Conservation (phyloP, 345 rosid genomes). For the Ceriops tagal region DNA sequence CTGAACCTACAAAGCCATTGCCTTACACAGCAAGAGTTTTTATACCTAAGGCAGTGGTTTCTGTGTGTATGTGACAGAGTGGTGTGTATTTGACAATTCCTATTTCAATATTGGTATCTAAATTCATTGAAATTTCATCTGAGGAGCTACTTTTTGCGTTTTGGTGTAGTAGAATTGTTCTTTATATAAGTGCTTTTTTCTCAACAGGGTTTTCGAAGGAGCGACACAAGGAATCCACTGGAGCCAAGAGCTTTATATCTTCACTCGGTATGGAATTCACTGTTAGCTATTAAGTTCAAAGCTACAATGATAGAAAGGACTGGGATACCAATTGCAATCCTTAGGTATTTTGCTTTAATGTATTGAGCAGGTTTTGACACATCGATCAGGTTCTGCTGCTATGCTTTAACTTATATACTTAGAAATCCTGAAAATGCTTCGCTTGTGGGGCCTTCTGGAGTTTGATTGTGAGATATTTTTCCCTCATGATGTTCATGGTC, state of each 20-base stretch:
- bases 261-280: slow-evolving; percentile 40
- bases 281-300: slow-evolving; percentile 7
- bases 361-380: slow-evolving; percentile 52
- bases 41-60: no score
- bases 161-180: neutral
- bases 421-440: slow-evolving; percentile 59
- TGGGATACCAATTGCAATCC: neutral
- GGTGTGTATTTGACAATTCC: no score
- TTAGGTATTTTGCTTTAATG: slow-evolving; percentile 10
- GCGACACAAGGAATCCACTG: slow-evolving; percentile 26
- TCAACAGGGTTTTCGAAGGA: slow-evolving; percentile 51
- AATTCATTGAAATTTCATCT: no score
- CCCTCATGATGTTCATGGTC: slow-evolving; percentile 47
- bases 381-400: slow-evolving; percentile 55
- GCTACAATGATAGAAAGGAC: neutral
- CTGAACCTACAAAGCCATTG: no score
- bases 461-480: slow-evolving; percentile 61
- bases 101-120: no score
- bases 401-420: slow-evolving; percentile 55
- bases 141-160: neutral
- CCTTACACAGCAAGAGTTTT: no score
- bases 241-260: slow-evolving; percentile 57
- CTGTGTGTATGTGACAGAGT: no score
- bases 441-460: slow-evolving; percentile 49
- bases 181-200: slow-evolving; percentile 4